Percentiles rank a stretch among this genome's conserved stretches.
Evolutionary conservation across 768 basidiomycete genomes (phyloP).

Genomic region (Pholiota conissans): DNA sequence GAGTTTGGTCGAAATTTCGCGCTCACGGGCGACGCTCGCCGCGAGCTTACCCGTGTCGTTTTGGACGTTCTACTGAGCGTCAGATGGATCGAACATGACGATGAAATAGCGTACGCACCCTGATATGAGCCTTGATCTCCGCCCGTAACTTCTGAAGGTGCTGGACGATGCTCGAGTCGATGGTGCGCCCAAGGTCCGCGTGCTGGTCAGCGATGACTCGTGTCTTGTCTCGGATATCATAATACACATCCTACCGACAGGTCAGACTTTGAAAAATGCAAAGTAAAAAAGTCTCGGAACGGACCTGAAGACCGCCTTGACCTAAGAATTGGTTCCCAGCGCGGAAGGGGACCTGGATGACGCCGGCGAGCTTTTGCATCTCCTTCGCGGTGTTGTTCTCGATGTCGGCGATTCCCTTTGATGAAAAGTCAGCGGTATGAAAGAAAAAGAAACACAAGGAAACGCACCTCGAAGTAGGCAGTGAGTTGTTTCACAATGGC

Average conservation of each 20-base stretch:
- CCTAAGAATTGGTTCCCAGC: constrained; percentile 97
- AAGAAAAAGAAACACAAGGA: background rate
- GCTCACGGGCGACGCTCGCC: constrained; percentile 87
- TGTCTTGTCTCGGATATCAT: constrained; percentile 90
- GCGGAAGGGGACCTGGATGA: constrained; percentile 96
- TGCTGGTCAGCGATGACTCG: constrained; percentile 94
- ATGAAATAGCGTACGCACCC: constrained; percentile 43
- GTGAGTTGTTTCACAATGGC: constrained; percentile 95
- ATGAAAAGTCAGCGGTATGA: background rate
- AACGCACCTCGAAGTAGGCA: constrained; percentile 75
- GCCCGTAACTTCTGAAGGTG: constrained; percentile 92
- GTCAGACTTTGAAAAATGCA: background rate
- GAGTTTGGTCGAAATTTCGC: constrained; percentile 81
- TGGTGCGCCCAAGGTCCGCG: constrained; percentile 92
- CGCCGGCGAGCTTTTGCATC: constrained; percentile 88
- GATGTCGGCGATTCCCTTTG: constrained; percentile 69
- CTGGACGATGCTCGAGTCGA: constrained; percentile 96
- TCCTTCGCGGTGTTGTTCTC: constrained; percentile 94
- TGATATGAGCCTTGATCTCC: constrained; percentile 98
- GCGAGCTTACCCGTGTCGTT: constrained; percentile 95
- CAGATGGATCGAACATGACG: background rate
- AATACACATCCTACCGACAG: constrained; percentile 77
- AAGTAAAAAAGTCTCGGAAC: background rate
- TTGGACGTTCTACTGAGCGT: constrained; percentile 72
- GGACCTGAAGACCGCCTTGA: constrained; percentile 90